A percentile compares a stretch with the other conserved stretches of the same genome.
phyloP scores from a whole-genome alignment of 2,329 filamentous ascomycete species.

The Paramyrothecium sp. region DNA sequence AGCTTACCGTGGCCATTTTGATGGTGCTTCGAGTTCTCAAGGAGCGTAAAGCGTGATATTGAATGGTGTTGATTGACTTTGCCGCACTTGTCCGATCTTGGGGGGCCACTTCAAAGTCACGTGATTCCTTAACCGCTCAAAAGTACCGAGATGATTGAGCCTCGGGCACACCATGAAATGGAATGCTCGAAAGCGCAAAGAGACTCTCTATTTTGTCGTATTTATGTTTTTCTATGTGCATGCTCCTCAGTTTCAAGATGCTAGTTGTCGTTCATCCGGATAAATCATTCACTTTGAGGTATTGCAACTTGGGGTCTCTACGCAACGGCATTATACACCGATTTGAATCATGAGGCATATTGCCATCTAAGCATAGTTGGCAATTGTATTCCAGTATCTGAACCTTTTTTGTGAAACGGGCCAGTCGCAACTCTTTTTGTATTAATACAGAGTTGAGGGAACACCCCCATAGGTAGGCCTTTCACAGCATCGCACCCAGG shows the following conservation, averaged over 20 bases:
- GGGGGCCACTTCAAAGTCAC: constrained; percentile 28
- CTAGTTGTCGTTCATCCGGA: too few species aligned
- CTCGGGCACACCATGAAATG: too few species aligned
- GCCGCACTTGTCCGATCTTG: constrained; percentile 38
- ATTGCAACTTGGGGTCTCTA: too few species aligned
- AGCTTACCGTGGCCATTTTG: constrained; percentile 71
- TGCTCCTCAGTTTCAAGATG: too few species aligned
- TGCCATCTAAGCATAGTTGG: neutral
- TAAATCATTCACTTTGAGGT: too few species aligned
- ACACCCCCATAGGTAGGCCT: constrained; percentile 22
- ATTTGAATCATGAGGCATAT: too few species aligned
- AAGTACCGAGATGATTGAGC: too few species aligned
- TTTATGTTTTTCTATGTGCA: too few species aligned
- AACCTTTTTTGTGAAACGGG: neutral
- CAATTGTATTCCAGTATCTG: neutral
- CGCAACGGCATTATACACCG: too few species aligned
- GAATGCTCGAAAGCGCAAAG: too few species aligned
- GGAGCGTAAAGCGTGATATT: constrained; percentile 51
- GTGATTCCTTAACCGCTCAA: constrained; percentile 19
- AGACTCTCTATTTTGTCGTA: too few species aligned
- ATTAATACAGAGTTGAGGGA: constrained; percentile 26
- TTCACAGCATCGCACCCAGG: constrained; percentile 12
- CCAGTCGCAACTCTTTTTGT: constrained; percentile 19
- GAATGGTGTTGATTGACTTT: constrained; percentile 43
- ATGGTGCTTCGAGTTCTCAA: constrained; percentile 43